phyloP scores from a whole-genome alignment of 1,139 yeast species.

The Blastobotrys raffinosifermentans region DNA sequence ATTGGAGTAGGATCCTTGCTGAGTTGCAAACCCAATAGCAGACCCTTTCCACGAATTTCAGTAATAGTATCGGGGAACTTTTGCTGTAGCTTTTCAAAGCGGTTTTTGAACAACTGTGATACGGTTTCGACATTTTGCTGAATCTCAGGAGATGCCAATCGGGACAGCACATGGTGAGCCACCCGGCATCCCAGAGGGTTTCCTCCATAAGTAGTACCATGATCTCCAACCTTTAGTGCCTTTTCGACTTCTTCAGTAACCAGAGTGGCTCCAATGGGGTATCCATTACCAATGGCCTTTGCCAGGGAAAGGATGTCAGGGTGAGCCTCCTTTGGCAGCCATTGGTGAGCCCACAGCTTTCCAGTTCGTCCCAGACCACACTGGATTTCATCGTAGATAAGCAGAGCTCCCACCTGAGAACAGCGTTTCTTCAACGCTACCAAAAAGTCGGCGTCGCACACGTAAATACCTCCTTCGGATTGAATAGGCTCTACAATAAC shows the following conservation, averaged over 20 bases:
- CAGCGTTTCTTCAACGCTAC: slow-evolving; percentile 62
- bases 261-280: slow-evolving; percentile 93
- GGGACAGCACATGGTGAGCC: slow-evolving; percentile 67
- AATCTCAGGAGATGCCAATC: slow-evolving; percentile 56
- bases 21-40: slow-evolving; percentile 79
- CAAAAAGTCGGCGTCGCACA: slow-evolving; percentile 59
- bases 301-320: slow-evolving; percentile 95
- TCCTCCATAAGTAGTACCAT: slow-evolving; percentile 97
- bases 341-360: slow-evolving; percentile 84
- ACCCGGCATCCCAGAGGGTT: slow-evolving; percentile 87
- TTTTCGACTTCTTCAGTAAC: slow-evolving; percentile 72
- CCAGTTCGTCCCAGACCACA: slow-evolving; percentile 96
- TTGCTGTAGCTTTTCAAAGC: slow-evolving; percentile 47
- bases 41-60: slow-evolving; percentile 81
- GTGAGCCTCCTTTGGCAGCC: slow-evolving; percentile 68
- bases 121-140: slow-evolving; percentile 53
- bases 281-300: slow-evolving; percentile 96
- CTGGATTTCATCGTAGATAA: slow-evolving; percentile 93
- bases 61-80: slow-evolving; percentile 54
- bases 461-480: slow-evolving; percentile 94
- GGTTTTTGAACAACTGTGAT: slow-evolving; percentile 47
- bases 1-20: slow-evolving; percentile 58
- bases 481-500: slow-evolving; percentile 95
- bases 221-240: slow-evolving; percentile 81
- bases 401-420: slow-evolving; percentile 59